Evolutionary conservation across 257 asterid species (phyloP).

Genomic region (Schizonepeta tenuifolia): DNA sequence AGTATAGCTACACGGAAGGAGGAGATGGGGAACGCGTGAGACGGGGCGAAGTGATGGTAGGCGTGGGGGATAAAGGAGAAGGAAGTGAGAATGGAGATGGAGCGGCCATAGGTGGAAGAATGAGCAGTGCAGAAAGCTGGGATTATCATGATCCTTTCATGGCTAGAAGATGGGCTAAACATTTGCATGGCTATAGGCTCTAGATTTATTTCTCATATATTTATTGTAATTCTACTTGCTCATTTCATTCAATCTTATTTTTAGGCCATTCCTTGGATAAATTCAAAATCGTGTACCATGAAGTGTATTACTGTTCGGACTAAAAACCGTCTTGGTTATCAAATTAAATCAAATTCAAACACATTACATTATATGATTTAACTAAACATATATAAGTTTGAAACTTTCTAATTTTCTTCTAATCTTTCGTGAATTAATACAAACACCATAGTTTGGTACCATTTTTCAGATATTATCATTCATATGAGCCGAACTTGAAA

Average conservation of each 20-base stretch:
- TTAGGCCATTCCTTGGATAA: background rate
- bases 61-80: constrained; percentile 50
- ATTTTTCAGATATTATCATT: too few relatives aligned
- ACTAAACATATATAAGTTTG: too few relatives aligned
- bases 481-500: too few relatives aligned
- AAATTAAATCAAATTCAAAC: too few relatives aligned
- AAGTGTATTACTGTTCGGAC: background rate
- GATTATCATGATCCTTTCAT: constrained; percentile 82
- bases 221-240: background rate
- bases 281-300: background rate
- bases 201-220: constrained; percentile 26
- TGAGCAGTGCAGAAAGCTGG: constrained; percentile 79
- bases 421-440: too few relatives aligned
- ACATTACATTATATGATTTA: too few relatives aligned
- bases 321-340: too few relatives aligned
- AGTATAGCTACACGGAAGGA: constrained; percentile 74
- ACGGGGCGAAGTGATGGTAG: constrained; percentile 61
- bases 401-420: too few relatives aligned
- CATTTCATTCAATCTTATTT: constrained; percentile 35
- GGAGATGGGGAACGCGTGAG: constrained; percentile 53
- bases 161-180: constrained; percentile 99
- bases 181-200: constrained; percentile 79
- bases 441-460: too few relatives aligned
- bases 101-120: constrained; percentile 52
- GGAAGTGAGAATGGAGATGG: constrained; percentile 38